Evolutionary conservation across 805 yeast species (phyloP), one percentile per base, ranked within the genome.

Genomic region (Pichia thaimueangensis): DNA sequence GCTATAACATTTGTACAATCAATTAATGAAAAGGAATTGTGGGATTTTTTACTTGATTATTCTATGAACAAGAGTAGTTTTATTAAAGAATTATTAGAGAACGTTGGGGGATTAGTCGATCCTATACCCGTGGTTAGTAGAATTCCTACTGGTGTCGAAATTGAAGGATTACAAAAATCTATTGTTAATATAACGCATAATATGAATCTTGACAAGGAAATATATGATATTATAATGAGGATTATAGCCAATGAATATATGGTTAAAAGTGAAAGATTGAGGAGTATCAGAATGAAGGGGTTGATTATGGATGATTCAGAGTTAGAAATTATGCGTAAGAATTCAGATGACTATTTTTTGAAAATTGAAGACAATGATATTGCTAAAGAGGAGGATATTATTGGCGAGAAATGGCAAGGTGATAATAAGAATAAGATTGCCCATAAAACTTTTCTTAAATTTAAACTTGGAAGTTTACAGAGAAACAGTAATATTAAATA

Each of bases 1-100:
- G 97, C 97, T 0, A 83, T 93, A 20, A 72, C 71, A 15, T 93
- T 88, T 69, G 93, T 89, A 1, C 73, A 70, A 39, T 70, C 70
- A 10, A 70, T 76, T 45, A 77, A 79, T 39, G 94, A 87, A 52
- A 60, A 68, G 19, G 94, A 86, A n/a, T 64, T 87, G 10, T 88
- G 96, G 95, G 78, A 78, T 32, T 77, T 79, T 35, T 68, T 91
- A 47, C 63, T 91, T 10, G 79, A 76, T 17, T 78, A 80, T 57
- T 80, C 95, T 17, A 71, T 80, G 65, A 69, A 71, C 30, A 78
- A 78, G 49, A 93, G 96, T 0, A 69, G 69, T n/a, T 88, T 86
- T 55, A 81, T 91, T 33, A 76, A 77, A 47, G 83, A 84, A 6
- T 65, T 91, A 37, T 70, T 93, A 43, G 81, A 82, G 45, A 68